phyloP scores from a whole-genome alignment of 208 protist species.

The Herpetomonas tarakana region DNA sequence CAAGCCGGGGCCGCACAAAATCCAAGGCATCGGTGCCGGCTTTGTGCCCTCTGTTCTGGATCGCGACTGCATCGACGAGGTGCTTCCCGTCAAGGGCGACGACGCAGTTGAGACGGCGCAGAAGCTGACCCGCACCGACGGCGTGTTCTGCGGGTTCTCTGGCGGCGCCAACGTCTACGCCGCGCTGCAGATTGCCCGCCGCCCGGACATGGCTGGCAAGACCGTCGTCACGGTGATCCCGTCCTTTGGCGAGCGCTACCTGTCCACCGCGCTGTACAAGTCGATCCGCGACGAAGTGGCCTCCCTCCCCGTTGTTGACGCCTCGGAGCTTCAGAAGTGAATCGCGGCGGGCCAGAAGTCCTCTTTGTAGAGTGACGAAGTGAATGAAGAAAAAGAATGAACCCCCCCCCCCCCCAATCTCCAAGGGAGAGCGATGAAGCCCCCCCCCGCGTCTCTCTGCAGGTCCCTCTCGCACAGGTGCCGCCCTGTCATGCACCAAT shows the following conservation, averaged over 20 bases:
- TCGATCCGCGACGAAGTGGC: conserved; percentile 62
- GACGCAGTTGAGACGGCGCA: conserved; percentile 63
- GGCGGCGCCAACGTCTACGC: conserved; percentile 82
- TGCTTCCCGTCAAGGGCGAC: conserved; percentile 67
- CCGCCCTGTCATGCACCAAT: no score
- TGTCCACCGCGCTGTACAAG: conserved; percentile 80
- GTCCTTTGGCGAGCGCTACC: conserved; percentile 89
- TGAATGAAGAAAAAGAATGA: neutral
- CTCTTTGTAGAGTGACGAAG: neutral
- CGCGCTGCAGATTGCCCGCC: conserved; percentile 73
- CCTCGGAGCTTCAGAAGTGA: conserved; percentile 54
- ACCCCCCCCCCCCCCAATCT: neutral
- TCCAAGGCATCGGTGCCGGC: conserved; percentile 91
- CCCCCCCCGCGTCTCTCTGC: no score
- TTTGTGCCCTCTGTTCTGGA: conserved; percentile 84
- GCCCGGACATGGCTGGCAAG: conserved; percentile 86
- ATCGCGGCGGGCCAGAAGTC: conserved; percentile 14
- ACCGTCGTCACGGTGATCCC: conserved; percentile 88
- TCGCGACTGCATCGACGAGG: conserved; percentile 58
- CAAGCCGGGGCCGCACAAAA: conserved; percentile 83
- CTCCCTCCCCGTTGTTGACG: conserved; percentile 66
- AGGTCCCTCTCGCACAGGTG: no score
- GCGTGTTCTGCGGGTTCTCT: conserved; percentile 82
- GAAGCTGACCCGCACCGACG: conserved; percentile 74
- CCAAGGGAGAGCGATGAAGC: no score